phyloP scores from a whole-genome alignment of 2,329 filamentous ascomycete species.

The Seiridium unicorne region DNA sequence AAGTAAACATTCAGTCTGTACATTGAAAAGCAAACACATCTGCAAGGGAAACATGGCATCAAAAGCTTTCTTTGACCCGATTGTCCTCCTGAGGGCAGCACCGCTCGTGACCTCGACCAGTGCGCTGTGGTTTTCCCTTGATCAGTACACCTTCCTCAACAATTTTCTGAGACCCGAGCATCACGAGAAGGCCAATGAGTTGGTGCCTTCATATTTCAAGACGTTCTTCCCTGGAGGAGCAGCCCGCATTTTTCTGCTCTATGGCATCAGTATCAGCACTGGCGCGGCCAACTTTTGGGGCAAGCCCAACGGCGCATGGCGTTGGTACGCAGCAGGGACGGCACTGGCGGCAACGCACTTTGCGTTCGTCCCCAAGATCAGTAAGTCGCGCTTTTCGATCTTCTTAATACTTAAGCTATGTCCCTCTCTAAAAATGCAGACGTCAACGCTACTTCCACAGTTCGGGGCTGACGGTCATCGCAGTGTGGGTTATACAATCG shows the following conservation, averaged over 20 bases:
- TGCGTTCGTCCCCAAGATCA: constrained; percentile 28
- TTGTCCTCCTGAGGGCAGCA: constrained; percentile 37
- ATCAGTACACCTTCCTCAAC: constrained; percentile 42
- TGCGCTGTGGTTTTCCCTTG: constrained; percentile 42
- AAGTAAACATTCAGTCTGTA: no score
- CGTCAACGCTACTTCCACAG: no score
- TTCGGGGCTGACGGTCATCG: no score
- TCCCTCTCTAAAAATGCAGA: background rate
- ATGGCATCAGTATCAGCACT: constrained; percentile 22
- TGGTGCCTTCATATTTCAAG: constrained; percentile 42
- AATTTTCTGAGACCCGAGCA: constrained; percentile 30
- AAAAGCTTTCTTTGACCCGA: constrained; percentile 33
- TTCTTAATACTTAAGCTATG: background rate
- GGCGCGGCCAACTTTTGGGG: constrained; percentile 24
- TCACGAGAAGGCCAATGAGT: constrained; percentile 27
- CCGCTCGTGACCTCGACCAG: constrained; percentile 47
- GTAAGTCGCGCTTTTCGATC: background rate
- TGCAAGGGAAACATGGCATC: constrained; percentile 31
- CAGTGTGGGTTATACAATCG: constrained; percentile 22
- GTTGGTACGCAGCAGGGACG: constrained; percentile 28
- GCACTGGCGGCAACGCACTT: constrained; percentile 27
- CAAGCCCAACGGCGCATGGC: constrained; percentile 15
- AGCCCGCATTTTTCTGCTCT: constrained; percentile 24
- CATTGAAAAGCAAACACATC: background rate
- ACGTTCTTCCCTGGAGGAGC: constrained; percentile 34